phyloP scores from a whole-genome alignment of 768 basidiomycete species.

The Suillus decipiens region DNA sequence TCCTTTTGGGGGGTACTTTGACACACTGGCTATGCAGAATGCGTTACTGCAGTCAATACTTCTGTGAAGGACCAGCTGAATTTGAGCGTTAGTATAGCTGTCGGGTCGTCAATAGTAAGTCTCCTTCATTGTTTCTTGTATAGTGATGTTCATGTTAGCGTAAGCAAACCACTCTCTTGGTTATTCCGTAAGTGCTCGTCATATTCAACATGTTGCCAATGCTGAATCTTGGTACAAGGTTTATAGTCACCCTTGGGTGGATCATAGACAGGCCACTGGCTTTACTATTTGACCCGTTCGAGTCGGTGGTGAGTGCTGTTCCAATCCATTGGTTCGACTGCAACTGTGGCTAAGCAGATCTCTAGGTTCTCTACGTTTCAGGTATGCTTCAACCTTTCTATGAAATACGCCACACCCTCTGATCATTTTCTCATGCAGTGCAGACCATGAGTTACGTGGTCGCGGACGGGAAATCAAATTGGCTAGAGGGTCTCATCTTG shows the following conservation, averaged over 20 bases:
- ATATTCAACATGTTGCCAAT: neutral
- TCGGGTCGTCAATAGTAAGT: slow-evolving; percentile 74
- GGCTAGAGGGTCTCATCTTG: slow-evolving; percentile 76
- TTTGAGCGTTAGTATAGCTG: slow-evolving; percentile 81
- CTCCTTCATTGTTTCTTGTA: slow-evolving; percentile 5
- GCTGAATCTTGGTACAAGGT: slow-evolving; percentile 37
- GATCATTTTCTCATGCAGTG: slow-evolving; percentile 43
- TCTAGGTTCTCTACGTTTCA: slow-evolving; percentile 38
- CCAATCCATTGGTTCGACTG: neutral
- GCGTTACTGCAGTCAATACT: slow-evolving; percentile 87
- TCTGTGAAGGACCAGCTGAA: slow-evolving; percentile 83
- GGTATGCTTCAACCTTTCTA: slow-evolving; percentile 37
- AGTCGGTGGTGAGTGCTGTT: slow-evolving; percentile 59
- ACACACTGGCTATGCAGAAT: slow-evolving; percentile 49
- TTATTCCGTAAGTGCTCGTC: slow-evolving; percentile 65
- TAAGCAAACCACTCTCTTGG: slow-evolving; percentile 82
- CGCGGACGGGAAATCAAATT: slow-evolving; percentile 81
- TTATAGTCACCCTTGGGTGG: slow-evolving; percentile 81
- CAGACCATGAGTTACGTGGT: slow-evolving; percentile 83
- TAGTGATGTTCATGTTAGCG: neutral
- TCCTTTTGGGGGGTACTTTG: neutral
- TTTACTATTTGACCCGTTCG: slow-evolving; percentile 87
- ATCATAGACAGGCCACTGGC: slow-evolving; percentile 76
- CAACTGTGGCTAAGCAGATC: slow-evolving; percentile 14
- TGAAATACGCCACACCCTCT: neutral